Evolutionary conservation across 306 rosid genomes (phyloP).

Genomic region (Heteromeles arbutifolia): DNA sequence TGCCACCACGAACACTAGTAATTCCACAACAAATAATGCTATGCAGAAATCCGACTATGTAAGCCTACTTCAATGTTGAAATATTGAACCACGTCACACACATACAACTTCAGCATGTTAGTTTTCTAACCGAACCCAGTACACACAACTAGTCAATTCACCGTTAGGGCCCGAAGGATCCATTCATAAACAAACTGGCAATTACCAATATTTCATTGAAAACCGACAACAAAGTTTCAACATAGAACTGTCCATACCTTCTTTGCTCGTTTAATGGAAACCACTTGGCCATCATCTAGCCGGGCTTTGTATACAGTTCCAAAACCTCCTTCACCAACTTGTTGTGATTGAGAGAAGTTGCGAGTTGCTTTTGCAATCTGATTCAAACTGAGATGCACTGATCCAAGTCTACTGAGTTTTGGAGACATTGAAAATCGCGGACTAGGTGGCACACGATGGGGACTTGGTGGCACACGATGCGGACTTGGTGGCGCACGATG

Average conservation of each 20-base stretch:
- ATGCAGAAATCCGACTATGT: not conserved
- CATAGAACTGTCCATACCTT: constrained; percentile 39
- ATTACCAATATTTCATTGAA: not conserved
- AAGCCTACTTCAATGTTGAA: not conserved
- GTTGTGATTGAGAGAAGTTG: constrained; percentile 69
- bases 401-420: constrained; percentile 58
- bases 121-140: not conserved
- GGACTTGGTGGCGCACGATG: constrained; percentile 35
- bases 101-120: not conserved
- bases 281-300: constrained; percentile 64
- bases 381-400: constrained; percentile 64
- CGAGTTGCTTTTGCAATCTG: constrained; percentile 71
- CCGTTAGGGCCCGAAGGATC: not conserved
- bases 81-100: no score
- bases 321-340: constrained; percentile 88
- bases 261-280: constrained; percentile 87
- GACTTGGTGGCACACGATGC: constrained; percentile 74
- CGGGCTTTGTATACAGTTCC: constrained; percentile 91
- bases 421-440: constrained; percentile 80
- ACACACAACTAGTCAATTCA: no score
- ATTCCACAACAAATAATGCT: not conserved
- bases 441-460: constrained; percentile 77
- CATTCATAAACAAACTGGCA: not conserved
- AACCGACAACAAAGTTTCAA: not conserved
- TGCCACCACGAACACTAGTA: not conserved